A percentile compares a stretch with the other conserved stretches of the same genome.
phyloP scores from a whole-genome alignment of 73 alveolate species.

The Blepharisma stoltei region DNA sequence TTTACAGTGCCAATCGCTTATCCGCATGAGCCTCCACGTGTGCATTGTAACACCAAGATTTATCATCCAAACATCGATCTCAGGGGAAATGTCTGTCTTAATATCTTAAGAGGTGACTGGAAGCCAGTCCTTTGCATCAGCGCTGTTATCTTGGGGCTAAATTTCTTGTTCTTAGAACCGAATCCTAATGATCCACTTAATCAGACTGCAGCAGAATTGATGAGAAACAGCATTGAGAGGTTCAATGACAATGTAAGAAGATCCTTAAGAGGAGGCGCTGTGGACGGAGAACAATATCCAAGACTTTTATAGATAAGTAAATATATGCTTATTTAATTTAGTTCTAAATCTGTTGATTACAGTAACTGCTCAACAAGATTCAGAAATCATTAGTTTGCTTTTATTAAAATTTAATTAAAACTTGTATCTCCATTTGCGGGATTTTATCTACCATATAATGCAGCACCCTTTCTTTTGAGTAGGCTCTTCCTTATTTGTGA shows the following conservation, averaged over 20 bases:
- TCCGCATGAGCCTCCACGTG: constrained; percentile 93
- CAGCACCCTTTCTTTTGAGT: too few species aligned
- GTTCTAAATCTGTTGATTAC: too few species aligned
- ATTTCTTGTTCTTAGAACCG: constrained; percentile 84
- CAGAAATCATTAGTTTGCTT: too few species aligned
- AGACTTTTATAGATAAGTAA: constrained; percentile 33
- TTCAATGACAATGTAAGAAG: constrained; percentile 68
- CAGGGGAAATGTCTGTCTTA: constrained; percentile 92
- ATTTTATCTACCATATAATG: too few species aligned
- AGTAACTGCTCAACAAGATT: too few species aligned
- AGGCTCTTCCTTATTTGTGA: too few species aligned
- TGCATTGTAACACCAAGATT: constrained; percentile 90
- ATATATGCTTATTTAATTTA: too few species aligned
- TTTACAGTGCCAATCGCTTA: constrained; percentile 74
- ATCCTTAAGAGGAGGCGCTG: constrained; percentile 65
- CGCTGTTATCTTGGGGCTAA: constrained; percentile 76
- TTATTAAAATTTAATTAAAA: too few species aligned
- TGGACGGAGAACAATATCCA: constrained; percentile 64
- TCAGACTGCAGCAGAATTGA: constrained; percentile 87
- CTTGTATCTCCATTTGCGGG: too few species aligned
- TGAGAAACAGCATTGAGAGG: constrained; percentile 56
- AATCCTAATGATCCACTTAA: constrained; percentile 94
- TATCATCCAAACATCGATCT: constrained; percentile 94
- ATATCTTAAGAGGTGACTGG: constrained; percentile 95
- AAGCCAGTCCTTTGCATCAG: constrained; percentile 86